Percentiles rank a stretch among this genome's conserved stretches.
Evolutionary conservation across 768 basidiomycete genomes (phyloP).

Genomic region (Lactifluus subvellereus): DNA sequence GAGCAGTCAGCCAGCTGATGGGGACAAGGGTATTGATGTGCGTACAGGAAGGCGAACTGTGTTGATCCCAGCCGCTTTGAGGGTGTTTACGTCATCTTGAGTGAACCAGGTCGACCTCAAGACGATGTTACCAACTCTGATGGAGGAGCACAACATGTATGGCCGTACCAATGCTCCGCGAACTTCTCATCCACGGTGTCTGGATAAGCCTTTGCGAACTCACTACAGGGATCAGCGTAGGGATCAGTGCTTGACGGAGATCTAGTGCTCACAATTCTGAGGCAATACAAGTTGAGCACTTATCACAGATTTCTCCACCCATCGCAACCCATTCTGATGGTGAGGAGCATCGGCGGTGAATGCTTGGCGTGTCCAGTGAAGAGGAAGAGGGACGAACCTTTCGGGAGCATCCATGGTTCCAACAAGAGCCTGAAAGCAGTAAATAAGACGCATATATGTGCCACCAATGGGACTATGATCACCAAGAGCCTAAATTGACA

Average conservation of each 20-base stretch:
- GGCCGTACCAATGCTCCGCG: slow-evolving; percentile 52
- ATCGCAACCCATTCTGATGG: slow-evolving; percentile 59
- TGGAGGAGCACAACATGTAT: background rate
- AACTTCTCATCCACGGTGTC: slow-evolving; percentile 49
- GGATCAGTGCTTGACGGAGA: slow-evolving; percentile 45
- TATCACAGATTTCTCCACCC: slow-evolving; percentile 59
- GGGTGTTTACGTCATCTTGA: slow-evolving; percentile 49
- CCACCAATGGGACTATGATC: background rate
- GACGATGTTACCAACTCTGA: background rate
- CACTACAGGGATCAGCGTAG: slow-evolving; percentile 34
- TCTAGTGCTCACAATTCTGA: slow-evolving; percentile 58
- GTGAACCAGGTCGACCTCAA: slow-evolving; percentile 67
- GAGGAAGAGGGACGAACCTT: slow-evolving; percentile 35
- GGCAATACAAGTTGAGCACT: slow-evolving; percentile 58
- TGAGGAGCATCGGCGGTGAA: background rate
- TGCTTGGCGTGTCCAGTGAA: too few species aligned
- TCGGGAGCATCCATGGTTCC: slow-evolving; percentile 80
- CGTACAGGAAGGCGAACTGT: slow-evolving; percentile 72
- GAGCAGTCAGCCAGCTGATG: background rate
- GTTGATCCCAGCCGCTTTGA: slow-evolving; percentile 56
- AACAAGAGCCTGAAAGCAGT: slow-evolving; percentile 52
- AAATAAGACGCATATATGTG: slow-evolving; percentile 7
- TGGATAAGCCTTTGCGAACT: slow-evolving; percentile 55
- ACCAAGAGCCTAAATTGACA: slow-evolving; percentile 68
- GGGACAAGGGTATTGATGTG: background rate